Conservation (phyloP, 2,329 filamentous ascomycete species). For the Cladosporium sp. region DNA sequence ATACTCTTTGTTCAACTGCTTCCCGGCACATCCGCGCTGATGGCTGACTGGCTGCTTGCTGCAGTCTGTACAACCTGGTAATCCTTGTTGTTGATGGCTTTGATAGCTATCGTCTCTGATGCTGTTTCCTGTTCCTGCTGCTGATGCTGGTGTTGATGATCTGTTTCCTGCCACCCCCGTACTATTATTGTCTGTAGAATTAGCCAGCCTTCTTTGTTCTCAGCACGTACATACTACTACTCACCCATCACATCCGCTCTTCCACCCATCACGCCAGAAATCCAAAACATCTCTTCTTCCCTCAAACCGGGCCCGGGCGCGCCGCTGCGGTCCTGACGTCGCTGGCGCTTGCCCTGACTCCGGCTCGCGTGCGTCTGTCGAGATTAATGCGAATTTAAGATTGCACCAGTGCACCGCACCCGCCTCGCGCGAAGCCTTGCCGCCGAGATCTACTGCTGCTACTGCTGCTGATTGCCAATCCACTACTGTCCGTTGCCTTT, state of each 20-base stretch:
- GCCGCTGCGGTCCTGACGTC: background rate
- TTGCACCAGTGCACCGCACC: background rate
- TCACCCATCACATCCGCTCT: no score
- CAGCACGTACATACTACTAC: no score
- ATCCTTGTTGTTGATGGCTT: no score
- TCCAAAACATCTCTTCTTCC: background rate
- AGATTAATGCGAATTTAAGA: background rate
- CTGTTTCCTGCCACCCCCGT: no score
- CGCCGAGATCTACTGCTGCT: background rate
- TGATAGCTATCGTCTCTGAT: no score
- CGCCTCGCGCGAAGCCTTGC: background rate
- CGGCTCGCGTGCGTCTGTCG: background rate
- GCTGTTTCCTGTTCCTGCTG: no score
- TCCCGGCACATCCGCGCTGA: background rate
- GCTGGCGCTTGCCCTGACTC: background rate
- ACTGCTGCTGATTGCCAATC: background rate
- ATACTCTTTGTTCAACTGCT: background rate
- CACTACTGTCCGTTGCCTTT: background rate
- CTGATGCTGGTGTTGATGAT: no score
- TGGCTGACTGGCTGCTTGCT: background rate
- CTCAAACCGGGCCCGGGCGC: background rate
- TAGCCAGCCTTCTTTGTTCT: background rate
- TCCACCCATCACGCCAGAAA: no score
- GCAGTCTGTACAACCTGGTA: background rate
- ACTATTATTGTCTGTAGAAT: no score